Base-by-base conservation (phyloP, 2,329 filamentous ascomycete species). In the Pestalotiopsis sp. region DNA sequence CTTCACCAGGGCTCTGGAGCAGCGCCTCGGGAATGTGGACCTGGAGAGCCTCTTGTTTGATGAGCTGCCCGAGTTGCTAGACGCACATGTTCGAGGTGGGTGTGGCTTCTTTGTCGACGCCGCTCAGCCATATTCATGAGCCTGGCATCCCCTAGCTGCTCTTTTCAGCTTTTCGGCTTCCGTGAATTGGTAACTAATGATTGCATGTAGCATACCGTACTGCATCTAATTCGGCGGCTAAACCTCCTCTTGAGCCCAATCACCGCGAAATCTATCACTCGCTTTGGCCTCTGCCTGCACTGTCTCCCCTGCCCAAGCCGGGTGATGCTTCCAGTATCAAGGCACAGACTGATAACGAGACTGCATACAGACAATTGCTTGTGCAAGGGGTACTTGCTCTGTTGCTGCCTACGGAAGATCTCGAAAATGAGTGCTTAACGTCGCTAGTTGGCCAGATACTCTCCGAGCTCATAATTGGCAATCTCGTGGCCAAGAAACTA, bases 391-490 rank as follows among this genome's bases (percentile, higher is more conserved):
- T 94, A 49, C 84, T 99, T 70, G 91, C 93, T 27, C 86, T 97
- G 66, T 87, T 99, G 17, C 86, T 99, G 23, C 96, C 96, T 11
- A 96, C 94, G 17, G 95, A 98, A 76, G 95, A 98, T 78, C 84
- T 98, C 52, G 90, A 95, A 76, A 98, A 97, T 78, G 89, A 89
- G 66, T 97, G 93, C 78, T 85, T 98, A 75, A 92, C 93, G 68
- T 88, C 93, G 45, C 85, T 99, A 70, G 92, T 98, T 71, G 90
- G 91, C 67, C 94, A 98, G 80, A 92, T 98, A 72, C 86, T 98
- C 70, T 93, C 94, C 6, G 94, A 98, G 80, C 90, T 97, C 78
- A 93, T 98, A 71, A 85, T 99, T 72, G 93, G 93, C 71, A 94
- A 93, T 74, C 87, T 92, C 68, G 85, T 98, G 74, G 90, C 91